These are phyloP conservation scores for Spencermartinsiella europaea DNA, from an alignment of 805 yeast species.

Conservation along the genomic window DNA sequence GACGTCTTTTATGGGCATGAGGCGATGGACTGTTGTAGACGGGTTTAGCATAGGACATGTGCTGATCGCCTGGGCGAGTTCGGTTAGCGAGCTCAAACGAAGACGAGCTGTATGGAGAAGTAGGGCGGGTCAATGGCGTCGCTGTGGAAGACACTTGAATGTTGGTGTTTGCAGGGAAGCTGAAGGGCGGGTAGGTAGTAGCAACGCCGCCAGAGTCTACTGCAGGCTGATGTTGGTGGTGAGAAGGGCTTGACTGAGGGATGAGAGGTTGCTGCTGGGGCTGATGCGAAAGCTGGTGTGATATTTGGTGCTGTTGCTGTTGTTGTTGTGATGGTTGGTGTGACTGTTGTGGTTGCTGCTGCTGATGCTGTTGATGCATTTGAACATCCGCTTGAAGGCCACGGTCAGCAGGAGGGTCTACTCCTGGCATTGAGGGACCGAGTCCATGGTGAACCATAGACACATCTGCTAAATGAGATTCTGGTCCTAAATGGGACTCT, in stretches of 20 bases:
- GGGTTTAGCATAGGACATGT: not conserved
- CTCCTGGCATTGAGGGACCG: not conserved
- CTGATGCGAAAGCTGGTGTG: slow-evolving; percentile 3
- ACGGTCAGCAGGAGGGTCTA: not conserved
- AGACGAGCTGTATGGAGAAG: slow-evolving; percentile 4
- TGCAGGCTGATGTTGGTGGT: too few relatives aligned
- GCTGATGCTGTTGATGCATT: not conserved
- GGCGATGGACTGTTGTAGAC: not conserved
- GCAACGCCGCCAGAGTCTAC: too few relatives aligned
- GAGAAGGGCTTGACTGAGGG: not conserved
- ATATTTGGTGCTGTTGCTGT: not conserved
- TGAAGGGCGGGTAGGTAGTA: not conserved
- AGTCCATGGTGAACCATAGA: too few relatives aligned
- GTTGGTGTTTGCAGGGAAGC: not conserved
- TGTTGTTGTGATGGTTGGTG: slow-evolving; percentile 2
- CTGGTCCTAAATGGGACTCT: too few relatives aligned
- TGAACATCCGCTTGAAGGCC: too few relatives aligned
- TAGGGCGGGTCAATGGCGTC: slow-evolving; percentile 1
- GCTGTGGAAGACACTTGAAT: not conserved
- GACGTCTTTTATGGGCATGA: slow-evolving; percentile 8
- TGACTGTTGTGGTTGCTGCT: not conserved
- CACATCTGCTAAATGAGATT: too few relatives aligned
- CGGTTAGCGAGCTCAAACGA: not conserved
- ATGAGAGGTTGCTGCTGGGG: slow-evolving; percentile 6
- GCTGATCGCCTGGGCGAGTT: not conserved